Percentiles rank a stretch among this genome's conserved stretches.
phyloP scores from a whole-genome alignment of 768 basidiomycete genomes.

The Phaeolepiota aurea region DNA sequence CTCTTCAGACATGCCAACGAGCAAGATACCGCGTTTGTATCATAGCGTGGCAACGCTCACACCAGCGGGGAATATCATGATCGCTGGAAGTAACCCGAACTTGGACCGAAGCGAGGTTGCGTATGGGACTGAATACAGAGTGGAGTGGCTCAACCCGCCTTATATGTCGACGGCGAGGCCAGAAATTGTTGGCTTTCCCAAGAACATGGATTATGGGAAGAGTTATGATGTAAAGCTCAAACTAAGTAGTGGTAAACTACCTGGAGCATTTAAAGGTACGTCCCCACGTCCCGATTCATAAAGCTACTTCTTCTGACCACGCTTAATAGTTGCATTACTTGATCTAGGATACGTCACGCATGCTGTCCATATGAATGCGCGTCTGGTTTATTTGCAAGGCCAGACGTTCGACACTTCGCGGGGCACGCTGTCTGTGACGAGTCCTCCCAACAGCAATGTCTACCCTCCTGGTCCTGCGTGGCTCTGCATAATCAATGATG shows the following conservation, averaged over 20 bases:
- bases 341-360: constrained; percentile 81
- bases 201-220: background rate
- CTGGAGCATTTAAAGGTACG: too few species aligned
- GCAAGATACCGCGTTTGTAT: constrained; percentile 45
- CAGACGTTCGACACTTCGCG: constrained; percentile 22
- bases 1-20: constrained; percentile 31
- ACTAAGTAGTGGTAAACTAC: background rate
- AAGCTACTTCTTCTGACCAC: background rate
- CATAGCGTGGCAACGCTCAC: constrained; percentile 52
- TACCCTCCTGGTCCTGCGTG: constrained; percentile 82
- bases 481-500: constrained; percentile 59
- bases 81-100: constrained; percentile 32
- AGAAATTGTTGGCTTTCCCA: background rate
- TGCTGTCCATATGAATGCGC: constrained; percentile 65
- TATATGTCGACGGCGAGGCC: constrained; percentile 16
- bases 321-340: constrained; percentile 56
- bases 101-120: constrained; percentile 12
- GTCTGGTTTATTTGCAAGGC: constrained; percentile 56
- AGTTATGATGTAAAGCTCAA: constrained; percentile 4
- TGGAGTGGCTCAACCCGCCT: constrained; percentile 23
- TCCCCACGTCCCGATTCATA: too few species aligned
- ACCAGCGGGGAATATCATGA: constrained; percentile 24
- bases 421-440: constrained; percentile 44
- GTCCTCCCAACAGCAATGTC: constrained; percentile 53
- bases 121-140: constrained; percentile 22